Evolutionary conservation across 2,329 filamentous ascomycete genomes (phyloP).

Genomic region (Ceratocystis alfenasii): DNA sequence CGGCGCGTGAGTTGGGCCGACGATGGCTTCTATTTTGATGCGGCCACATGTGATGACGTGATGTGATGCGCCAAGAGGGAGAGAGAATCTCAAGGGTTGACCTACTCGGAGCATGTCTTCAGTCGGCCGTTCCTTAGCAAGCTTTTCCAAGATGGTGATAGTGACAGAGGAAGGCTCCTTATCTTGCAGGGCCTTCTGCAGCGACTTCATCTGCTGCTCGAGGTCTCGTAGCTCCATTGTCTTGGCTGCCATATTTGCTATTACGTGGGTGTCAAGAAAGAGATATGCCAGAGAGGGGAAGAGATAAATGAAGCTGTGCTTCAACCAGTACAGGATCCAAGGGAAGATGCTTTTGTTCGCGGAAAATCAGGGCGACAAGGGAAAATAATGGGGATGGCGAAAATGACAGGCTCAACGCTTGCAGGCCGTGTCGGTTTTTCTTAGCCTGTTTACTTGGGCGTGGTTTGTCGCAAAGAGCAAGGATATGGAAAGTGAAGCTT

Average conservation of each 20-base stretch:
- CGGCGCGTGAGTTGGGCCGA: background rate
- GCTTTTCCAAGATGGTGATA: constrained; percentile 59
- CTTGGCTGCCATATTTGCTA: constrained; percentile 19
- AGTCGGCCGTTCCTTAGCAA: constrained; percentile 74
- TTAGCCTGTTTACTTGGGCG: background rate
- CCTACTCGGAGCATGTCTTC: constrained; percentile 77
- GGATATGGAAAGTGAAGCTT: background rate
- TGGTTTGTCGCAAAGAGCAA: constrained; percentile 14
- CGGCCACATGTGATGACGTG: background rate
- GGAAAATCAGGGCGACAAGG: background rate
- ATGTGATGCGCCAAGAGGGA: background rate
- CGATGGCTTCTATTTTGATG: background rate
- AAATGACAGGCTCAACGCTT: background rate
- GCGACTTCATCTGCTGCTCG: constrained; percentile 59
- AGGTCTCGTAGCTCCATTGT: constrained; percentile 74
- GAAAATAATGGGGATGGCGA: background rate
- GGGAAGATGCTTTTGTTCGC: too few relatives aligned
- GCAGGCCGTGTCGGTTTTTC: background rate
- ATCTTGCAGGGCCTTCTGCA: constrained; percentile 64
- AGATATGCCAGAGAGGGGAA: background rate
- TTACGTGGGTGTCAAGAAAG: background rate
- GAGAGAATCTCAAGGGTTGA: constrained; percentile 22
- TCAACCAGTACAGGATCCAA: too few relatives aligned
- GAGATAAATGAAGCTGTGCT: background rate
- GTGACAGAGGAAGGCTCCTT: constrained; percentile 64